phyloP scores from a whole-genome alignment of 1,284 basidiomycete species.

The Puccinia horiana region DNA sequence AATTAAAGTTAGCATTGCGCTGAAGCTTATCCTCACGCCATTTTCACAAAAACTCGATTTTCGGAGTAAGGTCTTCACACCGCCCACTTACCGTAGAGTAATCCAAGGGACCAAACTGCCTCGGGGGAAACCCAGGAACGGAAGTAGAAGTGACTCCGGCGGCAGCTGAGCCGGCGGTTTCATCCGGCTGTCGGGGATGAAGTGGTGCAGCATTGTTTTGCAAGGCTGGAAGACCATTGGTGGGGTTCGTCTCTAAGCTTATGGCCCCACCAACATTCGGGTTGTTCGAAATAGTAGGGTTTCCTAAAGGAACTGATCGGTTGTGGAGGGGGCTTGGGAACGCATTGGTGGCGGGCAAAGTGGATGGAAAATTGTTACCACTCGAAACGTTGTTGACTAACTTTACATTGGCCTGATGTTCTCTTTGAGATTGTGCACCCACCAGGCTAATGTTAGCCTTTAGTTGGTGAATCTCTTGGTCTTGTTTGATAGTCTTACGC shows the following conservation, averaged over 20 bases:
- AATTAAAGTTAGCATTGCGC: background rate
- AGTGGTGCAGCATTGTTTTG: constrained; percentile 4
- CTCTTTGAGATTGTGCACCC: constrained; percentile 25
- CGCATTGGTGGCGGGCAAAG: background rate
- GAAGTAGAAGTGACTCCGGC: background rate
- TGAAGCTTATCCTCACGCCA: too few species aligned
- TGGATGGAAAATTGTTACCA: background rate
- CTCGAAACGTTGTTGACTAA: constrained; percentile 4
- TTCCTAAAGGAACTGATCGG: constrained; percentile 15
- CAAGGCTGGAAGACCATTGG: background rate
- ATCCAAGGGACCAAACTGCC: constrained; percentile 46
- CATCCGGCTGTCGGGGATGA: constrained; percentile 16
- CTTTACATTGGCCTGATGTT: constrained; percentile 17
- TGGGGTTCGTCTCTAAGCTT: background rate
- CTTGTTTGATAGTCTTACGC: constrained; percentile 40
- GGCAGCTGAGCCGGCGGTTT: background rate
- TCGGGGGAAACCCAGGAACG: constrained; percentile 15
- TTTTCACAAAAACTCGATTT: too few species aligned
- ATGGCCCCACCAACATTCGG: background rate
- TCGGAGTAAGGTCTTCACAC: background rate
- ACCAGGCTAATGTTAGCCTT: constrained; percentile 35
- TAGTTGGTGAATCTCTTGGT: constrained; percentile 36
- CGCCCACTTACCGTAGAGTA: constrained; percentile 33
- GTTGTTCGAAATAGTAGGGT: constrained; percentile 1
- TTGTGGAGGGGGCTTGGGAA: constrained; percentile 15